Percentiles rank a stretch among this genome's conserved stretches.
Conservation (phyloP, 371 early-diverging fungal species). For the Mucor racemosus region DNA sequence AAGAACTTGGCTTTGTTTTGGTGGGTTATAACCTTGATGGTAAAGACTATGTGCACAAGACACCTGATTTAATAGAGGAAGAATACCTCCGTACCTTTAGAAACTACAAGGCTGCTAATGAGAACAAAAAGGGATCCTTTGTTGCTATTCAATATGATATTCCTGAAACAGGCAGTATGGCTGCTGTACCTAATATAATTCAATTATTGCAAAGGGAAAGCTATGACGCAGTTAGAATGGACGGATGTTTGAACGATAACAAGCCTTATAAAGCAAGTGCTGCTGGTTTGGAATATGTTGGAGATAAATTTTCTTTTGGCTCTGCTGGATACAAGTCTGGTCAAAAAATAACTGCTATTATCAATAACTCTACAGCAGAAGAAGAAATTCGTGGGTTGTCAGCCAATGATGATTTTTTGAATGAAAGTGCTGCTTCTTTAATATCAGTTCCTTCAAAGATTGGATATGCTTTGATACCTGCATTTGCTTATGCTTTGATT, state of each 20-base stretch:
- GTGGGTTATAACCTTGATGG: slow-evolving; percentile 62
- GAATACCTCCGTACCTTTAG: slow-evolving; percentile 46
- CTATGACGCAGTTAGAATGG: slow-evolving; percentile 59
- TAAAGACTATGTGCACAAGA: slow-evolving; percentile 52
- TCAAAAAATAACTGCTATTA: slow-evolving; percentile 22
- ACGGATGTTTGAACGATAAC: slow-evolving; percentile 59
- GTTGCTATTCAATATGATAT: slow-evolving; percentile 60
- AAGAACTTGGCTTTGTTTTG: slow-evolving; percentile 54
- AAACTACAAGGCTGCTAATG: slow-evolving; percentile 53
- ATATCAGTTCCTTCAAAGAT: not conserved
- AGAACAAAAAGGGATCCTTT: slow-evolving; percentile 52
- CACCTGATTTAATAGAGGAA: slow-evolving; percentile 40
- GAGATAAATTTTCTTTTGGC: slow-evolving; percentile 53
- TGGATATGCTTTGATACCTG: not conserved
- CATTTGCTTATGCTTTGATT: not conserved
- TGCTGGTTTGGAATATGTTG: slow-evolving; percentile 28
- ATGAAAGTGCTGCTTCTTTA: not conserved
- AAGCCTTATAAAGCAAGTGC: slow-evolving; percentile 56
- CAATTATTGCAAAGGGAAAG: slow-evolving; percentile 48
- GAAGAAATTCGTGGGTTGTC: slow-evolving; percentile 10
- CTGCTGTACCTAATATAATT: slow-evolving; percentile 48
- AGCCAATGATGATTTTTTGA: slow-evolving; percentile 7
- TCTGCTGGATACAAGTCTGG: slow-evolving; percentile 51
- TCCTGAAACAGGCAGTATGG: slow-evolving; percentile 55
- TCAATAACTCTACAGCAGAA: slow-evolving; percentile 8